Conservation (phyloP, 495 filamentous ascomycete species). For the Penicillium soppii region DNA sequence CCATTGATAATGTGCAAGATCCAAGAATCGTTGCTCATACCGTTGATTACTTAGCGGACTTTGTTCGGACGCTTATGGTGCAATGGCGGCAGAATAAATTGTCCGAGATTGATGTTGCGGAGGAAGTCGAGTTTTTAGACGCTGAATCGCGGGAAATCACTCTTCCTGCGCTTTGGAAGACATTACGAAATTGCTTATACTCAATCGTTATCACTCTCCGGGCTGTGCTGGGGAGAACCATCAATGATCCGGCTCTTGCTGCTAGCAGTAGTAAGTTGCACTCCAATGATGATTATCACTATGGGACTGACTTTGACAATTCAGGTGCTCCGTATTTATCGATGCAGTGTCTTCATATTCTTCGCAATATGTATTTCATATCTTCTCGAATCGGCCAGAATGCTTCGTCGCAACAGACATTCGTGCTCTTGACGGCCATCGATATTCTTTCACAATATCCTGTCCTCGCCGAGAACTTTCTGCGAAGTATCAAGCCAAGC, state of each 20-base stretch:
- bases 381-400: constrained; percentile 73
- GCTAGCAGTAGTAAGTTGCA: constrained; percentile 51
- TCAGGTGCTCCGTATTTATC: constrained; percentile 68
- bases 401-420: constrained; percentile 76
- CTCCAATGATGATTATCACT: neutral
- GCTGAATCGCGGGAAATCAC: constrained; percentile 68
- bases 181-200: constrained; percentile 79
- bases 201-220: constrained; percentile 73
- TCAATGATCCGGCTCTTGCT: constrained; percentile 55
- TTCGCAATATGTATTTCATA: constrained; percentile 86
- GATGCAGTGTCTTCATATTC: constrained; percentile 71
- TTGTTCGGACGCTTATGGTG: constrained; percentile 67
- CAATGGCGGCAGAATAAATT: constrained; percentile 86
- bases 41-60: constrained; percentile 69
- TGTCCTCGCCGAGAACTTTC: constrained; percentile 64
- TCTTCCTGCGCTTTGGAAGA: constrained; percentile 75
- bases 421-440: constrained; percentile 84
- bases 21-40: constrained; percentile 59
- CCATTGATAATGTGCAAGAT: constrained; percentile 64
- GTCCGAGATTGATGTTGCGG: constrained; percentile 75
- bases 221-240: constrained; percentile 66
- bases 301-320: neutral
- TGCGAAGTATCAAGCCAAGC: constrained; percentile 60
- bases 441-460: constrained; percentile 81
- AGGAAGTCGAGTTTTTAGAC: constrained; percentile 68